Evolutionary conservation across 768 basidiomycete genomes (phyloP), one percentile per base, ranked within the genome.

Genomic region (Pisolithus tinctorius): DNA sequence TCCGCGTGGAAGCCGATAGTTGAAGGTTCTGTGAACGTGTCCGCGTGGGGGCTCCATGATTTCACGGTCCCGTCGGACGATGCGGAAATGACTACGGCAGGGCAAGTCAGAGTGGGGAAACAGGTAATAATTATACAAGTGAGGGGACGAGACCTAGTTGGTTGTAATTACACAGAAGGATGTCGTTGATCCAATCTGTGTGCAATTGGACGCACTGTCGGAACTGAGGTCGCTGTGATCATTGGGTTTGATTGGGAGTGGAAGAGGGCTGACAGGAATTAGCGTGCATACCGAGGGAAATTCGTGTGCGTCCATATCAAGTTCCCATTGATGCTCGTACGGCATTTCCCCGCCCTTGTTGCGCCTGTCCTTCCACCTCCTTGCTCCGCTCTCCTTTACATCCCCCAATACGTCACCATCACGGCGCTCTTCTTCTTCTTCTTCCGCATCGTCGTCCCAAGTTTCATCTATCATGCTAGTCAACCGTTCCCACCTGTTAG

Each of bases 141-240:
- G 14, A 53, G 41, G 31, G 37, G 41, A 69, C 82, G 41, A 34
- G 45, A 86, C 89, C 73, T 3, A 88, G 96, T 64, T 94, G 93
- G 58, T 96, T 93, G 54, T 83, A 77, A 63, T 97, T 94, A 70
- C 90, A 93, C 16, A 99, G 76, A 3, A 93, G 63, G 44, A 98
- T 81, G 60, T 98, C 95, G 63, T 96, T 99, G 34, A 98, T 82
- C 95, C 95, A 99, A 69, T 97, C 94, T 1, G 84, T 84, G 65
- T 97, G 93, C 5, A 82, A 79, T 63, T 97, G 93, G 8, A 85
- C 83, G 52, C 84, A 86, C 65, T 97, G 94, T 29, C 95, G 79
- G 64, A 96, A 97, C 20, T 76, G 73, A 26, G 82, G 77, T 25
- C 69, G 67, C 79, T 83, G 56, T 54, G 34, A 14, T 34, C 34